Evolutionary conservation across 306 rosid species (phyloP), one percentile per base, ranked within the genome.

Genomic region (Psophocarpus tetragonolobus): DNA sequence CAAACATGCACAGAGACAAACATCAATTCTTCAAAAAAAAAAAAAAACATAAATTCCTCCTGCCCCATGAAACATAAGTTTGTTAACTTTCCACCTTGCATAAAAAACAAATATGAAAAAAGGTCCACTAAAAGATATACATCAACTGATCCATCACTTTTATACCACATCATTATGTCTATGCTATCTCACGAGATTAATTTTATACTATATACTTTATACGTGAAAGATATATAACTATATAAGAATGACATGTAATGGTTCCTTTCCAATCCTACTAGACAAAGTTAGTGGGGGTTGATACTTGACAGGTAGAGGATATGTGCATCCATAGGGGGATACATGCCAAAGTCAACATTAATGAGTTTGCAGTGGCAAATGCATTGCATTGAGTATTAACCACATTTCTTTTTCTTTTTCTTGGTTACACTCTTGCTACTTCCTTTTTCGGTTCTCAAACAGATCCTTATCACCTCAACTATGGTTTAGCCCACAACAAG

Each of bases 261-360:
- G 69, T 85, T 26, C 67, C 71, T 44, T 76, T 65, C 68, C 24
- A 73, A 69, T 75, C 75, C 83, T 66, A 61, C 83, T 66, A 61
- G 84, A 78, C 80, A 70, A 44, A 33, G 71, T 68, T 79, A 80
- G 87, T 76, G 85, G 91, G 66, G 54, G 44, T 61, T 78, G 79
- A 76, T 83, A 54, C 64, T 65, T 80, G 78, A 76, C 79, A 65
- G 36, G 17, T 68, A 60, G 60, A 62, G 71, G 74, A 75, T 41
- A 71, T 71, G 67, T 75, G 65, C 78, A 61, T 10, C 30, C 38
- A 81, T 68, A 54, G 82, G 86, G 80, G 80, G 79, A 68, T 76
- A 33, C 64, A 64, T 29, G 47, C 73, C 75, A 66, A 61, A 60
- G 88, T 70, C 86, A 85, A 73, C 42, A 13, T 72, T 50, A 61